Percentiles rank a stretch among this genome's conserved stretches.
These are phyloP conservation scores for Hawksworthiomyces lignivorus DNA, from an alignment of 2,329 filamentous ascomycete species.

Conservation along the genomic window DNA sequence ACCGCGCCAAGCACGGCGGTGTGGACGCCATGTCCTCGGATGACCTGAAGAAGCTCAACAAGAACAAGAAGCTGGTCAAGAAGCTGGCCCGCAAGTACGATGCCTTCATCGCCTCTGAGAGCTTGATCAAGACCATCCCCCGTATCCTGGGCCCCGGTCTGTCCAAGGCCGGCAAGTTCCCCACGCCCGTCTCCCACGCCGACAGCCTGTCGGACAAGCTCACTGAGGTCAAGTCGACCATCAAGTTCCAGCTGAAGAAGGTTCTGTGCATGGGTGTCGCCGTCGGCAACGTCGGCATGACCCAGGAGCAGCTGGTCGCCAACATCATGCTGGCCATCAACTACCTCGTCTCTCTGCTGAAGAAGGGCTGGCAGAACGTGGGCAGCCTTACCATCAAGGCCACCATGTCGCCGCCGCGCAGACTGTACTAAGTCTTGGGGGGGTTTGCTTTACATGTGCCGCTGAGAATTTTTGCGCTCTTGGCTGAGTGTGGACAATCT, in stretches of 20 bases:
- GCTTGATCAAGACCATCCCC: slow-evolving; percentile 98
- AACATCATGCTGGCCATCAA: slow-evolving; percentile 99
- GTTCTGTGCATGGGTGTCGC: slow-evolving; percentile 99
- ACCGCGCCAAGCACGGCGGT: slow-evolving; percentile 98
- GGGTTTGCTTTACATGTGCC: neutral
- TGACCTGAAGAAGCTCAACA: slow-evolving; percentile 99
- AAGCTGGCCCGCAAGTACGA: slow-evolving; percentile 99
- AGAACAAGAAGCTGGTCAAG: slow-evolving; percentile 99
- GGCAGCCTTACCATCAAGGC: slow-evolving; percentile 99
- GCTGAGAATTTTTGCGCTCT: neutral
- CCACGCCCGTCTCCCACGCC: slow-evolving; percentile 91
- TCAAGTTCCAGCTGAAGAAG: slow-evolving; percentile 99
- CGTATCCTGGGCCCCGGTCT: slow-evolving; percentile 99
- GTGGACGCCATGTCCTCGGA: slow-evolving; percentile 97
- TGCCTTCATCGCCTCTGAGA: slow-evolving; percentile 94
- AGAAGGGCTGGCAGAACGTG: slow-evolving; percentile 99
- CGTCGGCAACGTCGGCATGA: slow-evolving; percentile 97
- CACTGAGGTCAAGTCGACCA: slow-evolving; percentile 99
- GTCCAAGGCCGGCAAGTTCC: slow-evolving; percentile 99
- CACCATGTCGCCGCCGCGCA: slow-evolving; percentile 97
- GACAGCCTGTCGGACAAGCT: slow-evolving; percentile 94
- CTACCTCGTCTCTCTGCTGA: slow-evolving; percentile 98
- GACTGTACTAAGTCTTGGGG: slow-evolving; percentile 68
- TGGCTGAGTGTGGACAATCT: neutral
- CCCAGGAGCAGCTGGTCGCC: slow-evolving; percentile 85